Evolutionary conservation across 129 eudicot genomes (phyloP).

Genomic region (Pulicaria dysenterica): DNA sequence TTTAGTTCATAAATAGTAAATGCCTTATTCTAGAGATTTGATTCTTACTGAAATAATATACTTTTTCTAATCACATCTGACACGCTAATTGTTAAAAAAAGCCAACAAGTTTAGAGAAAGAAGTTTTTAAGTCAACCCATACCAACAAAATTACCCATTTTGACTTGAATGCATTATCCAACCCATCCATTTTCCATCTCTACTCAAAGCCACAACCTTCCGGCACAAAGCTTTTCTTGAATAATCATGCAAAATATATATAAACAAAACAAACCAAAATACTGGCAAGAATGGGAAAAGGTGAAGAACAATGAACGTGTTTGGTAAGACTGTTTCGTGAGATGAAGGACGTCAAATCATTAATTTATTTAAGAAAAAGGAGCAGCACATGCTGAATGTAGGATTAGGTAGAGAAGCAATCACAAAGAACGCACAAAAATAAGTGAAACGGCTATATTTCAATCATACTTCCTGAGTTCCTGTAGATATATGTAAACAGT

Average conservation of each 20-base stretch:
- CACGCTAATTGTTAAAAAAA: not conserved
- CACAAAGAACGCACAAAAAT: not conserved
- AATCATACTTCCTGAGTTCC: conserved; percentile 6
- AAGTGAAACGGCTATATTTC: not conserved
- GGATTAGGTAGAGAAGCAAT: not conserved
- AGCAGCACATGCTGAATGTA: not conserved
- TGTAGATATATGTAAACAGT: conserved; percentile 5
- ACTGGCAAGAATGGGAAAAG: not conserved
- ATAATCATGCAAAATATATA: not conserved
- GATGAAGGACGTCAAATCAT: not conserved
- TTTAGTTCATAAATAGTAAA: not conserved
- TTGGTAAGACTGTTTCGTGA: not conserved
- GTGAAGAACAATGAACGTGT: not conserved
- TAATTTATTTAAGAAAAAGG: not conserved
- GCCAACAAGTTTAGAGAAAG: not conserved
- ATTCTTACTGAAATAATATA: not conserved
- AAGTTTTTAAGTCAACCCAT: not conserved
- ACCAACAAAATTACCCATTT: not conserved
- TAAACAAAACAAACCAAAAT: not conserved
- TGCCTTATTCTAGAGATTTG: not conserved
- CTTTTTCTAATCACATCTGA: not conserved
- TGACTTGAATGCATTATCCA: not conserved
- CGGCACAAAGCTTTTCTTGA: not conserved
- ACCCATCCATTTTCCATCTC: not conserved
- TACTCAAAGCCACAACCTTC: not conserved